phyloP scores from a whole-genome alignment of 352 stramenopile species.

The Pythium oligandrum region DNA sequence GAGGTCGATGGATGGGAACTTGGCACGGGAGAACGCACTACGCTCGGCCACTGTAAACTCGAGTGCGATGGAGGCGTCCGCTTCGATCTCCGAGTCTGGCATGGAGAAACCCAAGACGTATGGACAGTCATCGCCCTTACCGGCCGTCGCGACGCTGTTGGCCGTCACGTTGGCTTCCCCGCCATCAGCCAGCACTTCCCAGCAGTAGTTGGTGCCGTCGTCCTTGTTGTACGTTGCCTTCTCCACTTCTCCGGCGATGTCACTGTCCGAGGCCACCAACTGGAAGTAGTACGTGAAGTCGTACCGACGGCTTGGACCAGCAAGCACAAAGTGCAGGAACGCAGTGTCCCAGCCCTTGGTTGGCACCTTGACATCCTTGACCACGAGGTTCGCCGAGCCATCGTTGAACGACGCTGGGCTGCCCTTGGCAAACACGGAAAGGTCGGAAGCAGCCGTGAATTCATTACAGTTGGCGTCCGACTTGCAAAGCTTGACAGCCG shows the following conservation, averaged over 20 bases:
- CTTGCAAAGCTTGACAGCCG: constrained; percentile 42
- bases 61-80: constrained; percentile 11
- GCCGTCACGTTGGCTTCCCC: constrained; percentile 16
- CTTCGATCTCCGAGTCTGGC: constrained; percentile 18
- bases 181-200: constrained; percentile 25
- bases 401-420: constrained; percentile 30
- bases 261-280: constrained; percentile 28
- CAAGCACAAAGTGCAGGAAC: constrained; percentile 43
- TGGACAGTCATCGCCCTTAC: constrained; percentile 32
- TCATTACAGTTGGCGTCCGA: constrained; percentile 33
- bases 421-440: background rate
- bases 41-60: constrained; percentile 27
- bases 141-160: constrained; percentile 29
- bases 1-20: constrained; percentile 25
- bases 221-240: constrained; percentile 23
- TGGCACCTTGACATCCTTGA: constrained; percentile 26
- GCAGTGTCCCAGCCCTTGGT: constrained; percentile 28
- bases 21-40: constrained; percentile 9
- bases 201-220: constrained; percentile 39
- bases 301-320: constrained; percentile 30
- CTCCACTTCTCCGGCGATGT: constrained; percentile 19
- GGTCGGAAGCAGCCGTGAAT: constrained; percentile 14
- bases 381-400: constrained; percentile 26
- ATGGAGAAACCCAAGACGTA: constrained; percentile 36
- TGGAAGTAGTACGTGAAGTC: constrained; percentile 55